Conservation (phyloP, 1,139 yeast genomes). For the Hemisphaericaspora xylanilytica region DNA sequence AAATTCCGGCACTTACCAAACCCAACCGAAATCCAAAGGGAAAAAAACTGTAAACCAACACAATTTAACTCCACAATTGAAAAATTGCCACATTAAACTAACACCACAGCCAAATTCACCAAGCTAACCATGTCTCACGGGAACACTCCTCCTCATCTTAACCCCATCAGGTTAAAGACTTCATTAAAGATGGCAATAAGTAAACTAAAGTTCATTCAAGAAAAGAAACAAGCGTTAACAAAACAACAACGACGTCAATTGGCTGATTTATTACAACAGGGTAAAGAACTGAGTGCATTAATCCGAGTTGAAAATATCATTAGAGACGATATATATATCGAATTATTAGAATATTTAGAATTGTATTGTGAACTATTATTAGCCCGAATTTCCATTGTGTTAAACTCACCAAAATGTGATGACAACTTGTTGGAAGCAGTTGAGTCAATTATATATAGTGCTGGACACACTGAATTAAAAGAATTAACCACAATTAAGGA, state of each 20-base stretch:
- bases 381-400: conserved; percentile 66
- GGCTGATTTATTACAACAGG: conserved; percentile 68
- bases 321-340: conserved; percentile 80
- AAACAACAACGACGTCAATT: conserved; percentile 76
- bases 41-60: background rate
- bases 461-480: conserved; percentile 72
- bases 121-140: conserved; percentile 7
- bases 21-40: background rate
- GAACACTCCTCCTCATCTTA: conserved; percentile 30
- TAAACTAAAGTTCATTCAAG: conserved; percentile 75
- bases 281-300: conserved; percentile 80
- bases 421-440: conserved; percentile 74
- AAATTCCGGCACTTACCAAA: too few relatives aligned
- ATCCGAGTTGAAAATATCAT: conserved; percentile 85
- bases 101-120: background rate
- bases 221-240: conserved; percentile 76
- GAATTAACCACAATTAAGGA: conserved; percentile 67
- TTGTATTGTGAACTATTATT: conserved; percentile 79
- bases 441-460: conserved; percentile 64
- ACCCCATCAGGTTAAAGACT: conserved; percentile 57
- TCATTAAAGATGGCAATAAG: conserved; percentile 78
- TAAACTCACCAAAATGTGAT: conserved; percentile 50
- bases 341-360: conserved; percentile 75
- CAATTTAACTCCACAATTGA: too few relatives aligned
- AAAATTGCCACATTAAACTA: background rate